A percentile compares a stretch with the other conserved stretches of the same genome.
These are phyloP conservation scores for Malassezia arunalokei DNA, from an alignment of 1,284 basidiomycete species.

Conservation along the genomic window DNA sequence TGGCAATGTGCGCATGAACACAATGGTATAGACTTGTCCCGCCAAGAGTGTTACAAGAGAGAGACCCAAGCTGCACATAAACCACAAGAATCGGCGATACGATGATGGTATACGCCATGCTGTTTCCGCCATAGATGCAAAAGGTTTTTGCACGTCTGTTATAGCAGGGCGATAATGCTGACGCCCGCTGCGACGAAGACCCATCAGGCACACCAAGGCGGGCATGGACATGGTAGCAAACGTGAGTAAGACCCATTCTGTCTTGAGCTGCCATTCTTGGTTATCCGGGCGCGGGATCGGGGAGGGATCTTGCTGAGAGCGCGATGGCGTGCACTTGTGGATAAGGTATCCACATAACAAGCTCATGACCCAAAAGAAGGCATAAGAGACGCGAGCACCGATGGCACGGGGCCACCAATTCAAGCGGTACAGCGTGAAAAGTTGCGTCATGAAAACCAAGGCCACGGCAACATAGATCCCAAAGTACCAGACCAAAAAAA, in stretches of 20 bases:
- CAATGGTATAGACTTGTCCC: constrained; percentile 53
- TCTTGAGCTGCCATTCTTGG: constrained; percentile 53
- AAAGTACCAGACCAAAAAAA: constrained; percentile 45
- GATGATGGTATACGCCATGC: constrained; percentile 50
- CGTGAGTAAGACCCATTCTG: constrained; percentile 52
- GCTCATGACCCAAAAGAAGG: constrained; percentile 50
- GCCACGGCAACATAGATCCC: constrained; percentile 45
- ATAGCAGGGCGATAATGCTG: constrained; percentile 44
- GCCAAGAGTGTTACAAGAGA: constrained; percentile 52
- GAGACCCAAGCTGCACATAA: constrained; percentile 51
- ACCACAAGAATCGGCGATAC: constrained; percentile 54
- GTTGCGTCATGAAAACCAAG: constrained; percentile 53
- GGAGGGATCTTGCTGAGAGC: neutral
- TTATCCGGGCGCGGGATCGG: neutral
- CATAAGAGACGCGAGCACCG: constrained; percentile 51
- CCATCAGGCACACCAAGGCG: constrained; percentile 47
- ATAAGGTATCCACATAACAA: constrained; percentile 49
- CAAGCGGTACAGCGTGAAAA: constrained; percentile 52
- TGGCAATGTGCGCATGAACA: constrained; percentile 52
- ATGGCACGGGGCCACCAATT: constrained; percentile 50
- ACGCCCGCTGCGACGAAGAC: constrained; percentile 33
- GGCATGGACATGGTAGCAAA: constrained; percentile 53
- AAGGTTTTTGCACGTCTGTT: constrained; percentile 48
- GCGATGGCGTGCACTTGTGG: constrained; percentile 43
- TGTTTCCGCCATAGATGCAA: constrained; percentile 48